Base-by-base conservation (phyloP, 2,329 filamentous ascomycete genomes). In the Ascochyta clinopodiicola region DNA sequence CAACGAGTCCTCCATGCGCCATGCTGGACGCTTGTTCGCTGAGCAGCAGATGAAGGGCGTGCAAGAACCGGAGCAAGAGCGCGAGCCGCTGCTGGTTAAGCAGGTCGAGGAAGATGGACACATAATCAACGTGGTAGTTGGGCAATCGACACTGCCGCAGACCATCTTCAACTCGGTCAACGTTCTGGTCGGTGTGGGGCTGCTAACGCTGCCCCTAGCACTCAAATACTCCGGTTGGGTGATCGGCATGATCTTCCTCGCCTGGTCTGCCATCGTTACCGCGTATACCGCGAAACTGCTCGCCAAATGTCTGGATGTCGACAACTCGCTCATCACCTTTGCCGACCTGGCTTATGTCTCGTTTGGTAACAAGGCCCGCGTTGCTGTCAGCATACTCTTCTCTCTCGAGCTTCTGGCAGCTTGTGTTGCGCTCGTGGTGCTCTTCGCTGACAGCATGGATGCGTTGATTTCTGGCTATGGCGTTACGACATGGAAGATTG, bases 121-220 rank as follows among this genome's bases (percentile, higher is more conserved):
- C 37, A 85, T 94, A 43, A 86, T 96, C 51, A 85, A 94, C 64
- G 85, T 94, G 2, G 88, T 96, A 2, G 89, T 96, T 59, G 94
- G 94, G 35, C 92, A 96, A 78, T 96, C 92, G n/a, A 99, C 94
- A 1, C 82, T 98, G 15, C 92, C 92, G 0, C 94, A 98, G 78
- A 98, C 94, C 6, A 85, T 97, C 59, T 96, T 98, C 81, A 99
- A 99, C 77, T 96, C 92, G 3, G 94, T 94, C 72, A 96, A 96
- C 63, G 91, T 96, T 45, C 80, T 97, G 56, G 94, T 97, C 58
- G 93, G 93, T 15, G 88, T 99, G 27, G 94, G 94, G 0, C 79
- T 99, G 27, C 82, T 99, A 45, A 96, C 91, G 75, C 80, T 99
- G 49, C 95, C 94, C 6, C 83, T 98, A 70, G 94, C 91, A 6